Base-by-base conservation (phyloP, 2,329 filamentous ascomycete genomes). In the Talaromyces sp. region DNA sequence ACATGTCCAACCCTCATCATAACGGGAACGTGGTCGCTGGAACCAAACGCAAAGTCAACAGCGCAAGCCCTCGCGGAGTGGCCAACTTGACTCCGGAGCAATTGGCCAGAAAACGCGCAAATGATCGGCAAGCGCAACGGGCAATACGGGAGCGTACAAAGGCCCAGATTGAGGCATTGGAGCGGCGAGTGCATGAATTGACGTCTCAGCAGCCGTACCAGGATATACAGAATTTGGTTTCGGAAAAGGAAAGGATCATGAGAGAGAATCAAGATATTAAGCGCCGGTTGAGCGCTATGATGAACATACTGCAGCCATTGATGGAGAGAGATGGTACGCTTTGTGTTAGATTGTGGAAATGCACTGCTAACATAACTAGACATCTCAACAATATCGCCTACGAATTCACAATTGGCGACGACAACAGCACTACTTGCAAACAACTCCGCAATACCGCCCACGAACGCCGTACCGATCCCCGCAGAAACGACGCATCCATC, bases 31-130 rank as follows among this genome's bases (percentile, higher is more conserved):
- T 57, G 14, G 33, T 70, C 37, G 72, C 73, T 27, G 76, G 76
- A 59, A 74, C 76, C 64, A 79, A 79, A 70, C 78, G 80, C 71
- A 82, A 81, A 70, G 68, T 78, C 63, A 77, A 71, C 65, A 64
- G 58, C 24, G 69, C 75, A 27, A 76, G 77, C 54, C 81, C 90
- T 66, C 87, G 92, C 70, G 93, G 91, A 68, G 93, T 96, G 64
- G 92, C 92, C 68, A 94, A 91, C 72, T 84, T 97, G 74, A 96
- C 92, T 11, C 90, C 92, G 6, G 90, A 93, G 67, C 93, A 97
- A 78, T 85, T 97, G 66, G 91, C 90, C 35, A 90, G 93, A 77
- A 97, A 97, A 82, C 85, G 93, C 68, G 91, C 92, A 72, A 97
- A 97, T 85, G 92, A 96, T 75, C 88, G 92, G 65, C 91, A 96